These are phyloP conservation scores for Knufia fluminis DNA, from an alignment of 2,329 filamentous ascomycete species.

Conservation along the genomic window DNA sequence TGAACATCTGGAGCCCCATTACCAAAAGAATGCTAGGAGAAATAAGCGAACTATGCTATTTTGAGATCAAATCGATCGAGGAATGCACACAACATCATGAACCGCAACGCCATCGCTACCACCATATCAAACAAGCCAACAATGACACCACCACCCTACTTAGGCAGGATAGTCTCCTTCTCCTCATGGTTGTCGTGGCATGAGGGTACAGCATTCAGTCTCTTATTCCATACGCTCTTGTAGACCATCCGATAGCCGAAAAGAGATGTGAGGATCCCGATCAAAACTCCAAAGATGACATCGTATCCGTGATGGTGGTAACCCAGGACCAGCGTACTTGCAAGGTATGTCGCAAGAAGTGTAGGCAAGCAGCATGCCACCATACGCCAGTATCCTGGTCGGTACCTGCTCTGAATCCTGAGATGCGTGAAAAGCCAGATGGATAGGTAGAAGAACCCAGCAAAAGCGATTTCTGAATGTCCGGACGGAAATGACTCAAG, in stretches of 20 bases:
- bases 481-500: conserved; percentile 78
- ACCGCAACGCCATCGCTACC: too few relatives aligned
- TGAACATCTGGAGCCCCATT: too few relatives aligned
- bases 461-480: conserved; percentile 70
- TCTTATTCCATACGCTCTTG: conserved; percentile 10
- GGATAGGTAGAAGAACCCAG: conserved; percentile 65
- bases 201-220: conserved; percentile 4
- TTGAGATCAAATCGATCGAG: too few relatives aligned
- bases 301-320: conserved; percentile 65
- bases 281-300: conserved; percentile 51
- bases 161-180: background rate
- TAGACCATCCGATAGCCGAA: conserved; percentile 15
- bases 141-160: background rate
- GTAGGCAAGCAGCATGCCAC: conserved; percentile 51
- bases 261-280: conserved; percentile 49
- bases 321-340: conserved; percentile 60
- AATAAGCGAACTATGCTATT: too few relatives aligned
- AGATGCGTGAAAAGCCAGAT: conserved; percentile 62
- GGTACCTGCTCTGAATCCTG: conserved; percentile 49
- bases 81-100: too few relatives aligned
- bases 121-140: background rate
- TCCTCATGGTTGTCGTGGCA: background rate
- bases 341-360: conserved; percentile 56
- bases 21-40: too few relatives aligned
- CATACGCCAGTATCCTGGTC: conserved; percentile 29